These are phyloP conservation scores for Bryum argenteum DNA, from an alignment of 225 moss, liverwort and hornwort genomes.

Conservation along the genomic window DNA sequence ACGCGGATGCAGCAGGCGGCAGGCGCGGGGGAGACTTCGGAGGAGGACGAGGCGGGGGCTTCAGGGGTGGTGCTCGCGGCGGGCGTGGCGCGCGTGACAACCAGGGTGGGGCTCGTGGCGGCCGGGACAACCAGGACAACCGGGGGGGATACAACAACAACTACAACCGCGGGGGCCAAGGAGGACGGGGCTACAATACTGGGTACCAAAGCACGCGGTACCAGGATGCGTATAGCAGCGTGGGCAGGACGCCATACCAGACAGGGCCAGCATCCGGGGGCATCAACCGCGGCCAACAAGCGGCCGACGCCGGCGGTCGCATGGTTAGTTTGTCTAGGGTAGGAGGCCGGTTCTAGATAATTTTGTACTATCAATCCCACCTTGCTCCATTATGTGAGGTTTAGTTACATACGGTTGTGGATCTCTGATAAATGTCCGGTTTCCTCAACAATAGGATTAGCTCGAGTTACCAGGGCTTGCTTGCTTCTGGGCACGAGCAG, in stretches of 20 bases:
- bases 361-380: slow-evolving; percentile 17
- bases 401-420: slow-evolving; percentile 4
- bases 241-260: slow-evolving; percentile 89
- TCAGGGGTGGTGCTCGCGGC: slow-evolving; percentile 47
- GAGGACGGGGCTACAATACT: slow-evolving; percentile 64
- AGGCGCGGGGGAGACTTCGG: slow-evolving; percentile 71
- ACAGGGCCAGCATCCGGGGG: slow-evolving; percentile 78
- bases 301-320: slow-evolving; percentile 80
- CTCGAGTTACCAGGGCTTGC: slow-evolving; percentile 6
- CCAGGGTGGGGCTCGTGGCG: slow-evolving; percentile 44
- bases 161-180: slow-evolving; percentile 71
- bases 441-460: not conserved
- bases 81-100: slow-evolving; percentile 53
- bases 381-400: no score
- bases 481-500: not conserved
- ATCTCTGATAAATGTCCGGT: slow-evolving; percentile 23
- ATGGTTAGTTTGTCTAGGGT: slow-evolving; percentile 87
- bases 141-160: slow-evolving; percentile 61
- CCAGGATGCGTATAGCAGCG: slow-evolving; percentile 95
- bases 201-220: slow-evolving; percentile 97
- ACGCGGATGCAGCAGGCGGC: slow-evolving; percentile 73
- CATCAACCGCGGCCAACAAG: slow-evolving; percentile 65
- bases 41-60: slow-evolving; percentile 50
- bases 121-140: slow-evolving; percentile 37
- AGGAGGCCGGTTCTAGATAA: slow-evolving; percentile 44